Base-by-base conservation (phyloP, 2,329 filamentous ascomycete genomes). In the Thelonectria blattea region DNA sequence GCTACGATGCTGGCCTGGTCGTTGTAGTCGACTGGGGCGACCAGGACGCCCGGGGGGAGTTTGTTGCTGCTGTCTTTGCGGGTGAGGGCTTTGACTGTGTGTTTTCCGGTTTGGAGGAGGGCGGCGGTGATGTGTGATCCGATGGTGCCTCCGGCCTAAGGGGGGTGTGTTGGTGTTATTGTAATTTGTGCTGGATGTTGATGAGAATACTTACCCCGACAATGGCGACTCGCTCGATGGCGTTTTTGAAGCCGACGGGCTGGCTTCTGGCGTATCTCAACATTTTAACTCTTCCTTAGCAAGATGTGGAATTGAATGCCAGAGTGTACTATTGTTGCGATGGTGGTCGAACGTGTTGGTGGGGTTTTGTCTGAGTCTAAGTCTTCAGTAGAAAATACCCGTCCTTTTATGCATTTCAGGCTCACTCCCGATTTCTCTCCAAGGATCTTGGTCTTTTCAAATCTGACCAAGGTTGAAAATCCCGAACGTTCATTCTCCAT, bases 31-130 rank as follows among this genome's bases (percentile, higher is more conserved):
- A 86, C 73, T 3, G 66, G 60, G 27, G 73, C 75, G 14, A 76
- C 63, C 2, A 73, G 68, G 20, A 85, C 75, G 14, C 81, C 80
- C 0, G 73, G 63, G 2, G 83, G 81, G 2, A 85, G 60, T n/a
- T 63, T 73, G 52, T 72, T 74, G 0, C 63, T 57, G 73, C 81
- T 83, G 58, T 72, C 74, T 37, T 71, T 68, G 43, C 84, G 84
- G 2, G 82, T 81, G 39, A 86, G 72, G 17, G 83, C 85, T 0
- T 82, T 86, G 22, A 87, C 71, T 5, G 71, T 76, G 65, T 86
- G 84, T 66, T 80, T 83, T 37, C 81, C 81, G 0, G 77, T 79
- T 24, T 78, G 68, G 1, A 86, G 73, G 0, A 88, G 78, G 5
- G 72, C 76, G 2, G 71, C 64, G 0, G 76, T 68, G 46, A 84